phyloP scores from a whole-genome alignment of 106 monocot genomes.

The Dendrobium nobile region DNA sequence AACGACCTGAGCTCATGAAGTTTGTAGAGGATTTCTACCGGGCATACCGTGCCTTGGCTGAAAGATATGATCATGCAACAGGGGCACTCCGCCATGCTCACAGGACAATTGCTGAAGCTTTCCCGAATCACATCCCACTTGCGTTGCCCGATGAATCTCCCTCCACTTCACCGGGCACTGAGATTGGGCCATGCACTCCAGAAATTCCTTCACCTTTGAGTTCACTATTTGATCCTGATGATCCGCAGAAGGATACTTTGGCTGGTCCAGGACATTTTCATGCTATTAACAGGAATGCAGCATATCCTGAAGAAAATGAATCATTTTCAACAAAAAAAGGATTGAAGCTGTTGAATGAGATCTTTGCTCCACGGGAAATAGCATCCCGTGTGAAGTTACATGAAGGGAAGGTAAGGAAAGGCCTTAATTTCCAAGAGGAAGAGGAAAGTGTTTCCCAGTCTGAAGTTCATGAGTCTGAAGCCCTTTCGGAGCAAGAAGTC shows the following conservation, averaged over 20 bases:
- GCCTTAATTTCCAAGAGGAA: conserved; percentile 10
- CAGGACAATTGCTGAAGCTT: conserved; percentile 59
- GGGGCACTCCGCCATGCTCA: conserved; percentile 66
- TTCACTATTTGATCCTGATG: conserved; percentile 23
- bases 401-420: conserved; percentile 27
- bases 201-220: conserved; percentile 22
- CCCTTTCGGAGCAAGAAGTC: background rate
- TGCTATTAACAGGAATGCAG: conserved; percentile 10
- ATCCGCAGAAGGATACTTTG: conserved; percentile 26
- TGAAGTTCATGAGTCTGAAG: background rate
- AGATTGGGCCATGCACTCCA: conserved; percentile 43
- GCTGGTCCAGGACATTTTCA: conserved; percentile 18
- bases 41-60: conserved; percentile 68
- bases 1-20: conserved; percentile 64
- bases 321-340: conserved; percentile 13
- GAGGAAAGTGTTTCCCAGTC: background rate
- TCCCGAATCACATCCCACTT: conserved; percentile 50
- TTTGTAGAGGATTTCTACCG: conserved; percentile 68
- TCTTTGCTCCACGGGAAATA: conserved; percentile 27
- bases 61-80: conserved; percentile 69
- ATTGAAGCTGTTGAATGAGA: conserved; percentile 41
- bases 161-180: conserved; percentile 15
- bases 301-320: conserved; percentile 24
- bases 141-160: conserved; percentile 45
- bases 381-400: conserved; percentile 13